Evolutionary conservation across 768 basidiomycete species (phyloP).

Genomic region (Melanogaster broomeanus): DNA sequence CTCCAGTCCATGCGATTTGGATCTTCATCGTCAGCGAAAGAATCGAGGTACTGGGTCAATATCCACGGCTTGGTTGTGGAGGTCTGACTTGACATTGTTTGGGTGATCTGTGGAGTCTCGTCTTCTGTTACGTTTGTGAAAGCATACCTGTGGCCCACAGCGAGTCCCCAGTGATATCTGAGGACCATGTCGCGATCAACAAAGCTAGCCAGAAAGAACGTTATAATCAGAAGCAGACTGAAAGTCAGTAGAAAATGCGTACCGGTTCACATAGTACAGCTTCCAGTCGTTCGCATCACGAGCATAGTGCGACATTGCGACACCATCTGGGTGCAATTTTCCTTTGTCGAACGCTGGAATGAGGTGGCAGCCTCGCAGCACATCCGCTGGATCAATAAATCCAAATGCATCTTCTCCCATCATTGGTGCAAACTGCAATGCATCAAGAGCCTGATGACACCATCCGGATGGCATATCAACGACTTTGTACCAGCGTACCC

Average conservation of each 20-base stretch:
- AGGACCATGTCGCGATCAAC: conserved; percentile 4
- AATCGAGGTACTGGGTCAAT: too few relatives aligned
- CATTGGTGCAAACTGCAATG: background rate
- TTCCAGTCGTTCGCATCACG: conserved; percentile 3
- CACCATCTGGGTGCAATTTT: background rate
- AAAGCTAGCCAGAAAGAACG: background rate
- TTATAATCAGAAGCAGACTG: background rate
- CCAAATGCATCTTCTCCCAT: conserved; percentile 1
- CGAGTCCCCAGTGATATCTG: conserved; percentile 7
- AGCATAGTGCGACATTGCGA: background rate
- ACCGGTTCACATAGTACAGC: conserved; percentile 13
- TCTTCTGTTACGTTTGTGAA: too few relatives aligned
- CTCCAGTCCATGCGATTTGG: too few relatives aligned
- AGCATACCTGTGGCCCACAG: too few relatives aligned
- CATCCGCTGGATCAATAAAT: conserved; percentile 6
- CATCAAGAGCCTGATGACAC: background rate
- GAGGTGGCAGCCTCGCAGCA: conserved; percentile 7
- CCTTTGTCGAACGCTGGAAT: conserved; percentile 6
- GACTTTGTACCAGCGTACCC: conserved; percentile 8
- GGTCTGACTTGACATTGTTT: too few relatives aligned
- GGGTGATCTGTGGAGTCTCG: too few relatives aligned
- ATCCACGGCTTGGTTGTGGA: too few relatives aligned
- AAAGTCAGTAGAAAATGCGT: background rate
- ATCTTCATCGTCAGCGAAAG: too few relatives aligned
- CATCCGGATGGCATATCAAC: background rate